Conservation (phyloP, 1,139 yeast species). For the Protomyces inouyei region DNA sequence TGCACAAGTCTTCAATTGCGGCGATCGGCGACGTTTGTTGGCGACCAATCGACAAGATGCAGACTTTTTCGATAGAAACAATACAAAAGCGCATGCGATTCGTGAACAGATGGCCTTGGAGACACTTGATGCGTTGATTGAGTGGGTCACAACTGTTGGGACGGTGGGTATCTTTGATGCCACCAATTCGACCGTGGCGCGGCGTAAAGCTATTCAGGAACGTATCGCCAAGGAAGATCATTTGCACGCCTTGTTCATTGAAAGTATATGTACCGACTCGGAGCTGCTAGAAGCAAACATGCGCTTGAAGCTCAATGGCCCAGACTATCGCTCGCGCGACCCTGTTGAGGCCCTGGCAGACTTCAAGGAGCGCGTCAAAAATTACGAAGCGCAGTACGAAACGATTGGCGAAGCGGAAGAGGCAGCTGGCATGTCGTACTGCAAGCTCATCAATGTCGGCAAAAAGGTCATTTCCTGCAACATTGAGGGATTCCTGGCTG, state of each 20-base stretch:
- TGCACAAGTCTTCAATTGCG: constrained; percentile 86
- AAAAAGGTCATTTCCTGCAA: constrained; percentile 87
- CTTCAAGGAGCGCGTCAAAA: constrained; percentile 72
- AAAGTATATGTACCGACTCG: constrained; percentile 79
- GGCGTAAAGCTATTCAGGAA: constrained; percentile 65
- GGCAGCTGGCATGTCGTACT: constrained; percentile 63
- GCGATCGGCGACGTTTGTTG: constrained; percentile 68
- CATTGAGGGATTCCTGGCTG: constrained; percentile 85
- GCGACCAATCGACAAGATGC: constrained; percentile 44
- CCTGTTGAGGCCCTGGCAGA: constrained; percentile 73
- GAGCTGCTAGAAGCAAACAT: constrained; percentile 75
- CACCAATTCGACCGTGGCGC: constrained; percentile 74
- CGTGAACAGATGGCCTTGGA: constrained; percentile 97
- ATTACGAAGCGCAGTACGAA: constrained; percentile 86
- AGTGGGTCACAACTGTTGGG: constrained; percentile 76
- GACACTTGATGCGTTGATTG: constrained; percentile 76
- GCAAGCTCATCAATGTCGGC: constrained; percentile 94
- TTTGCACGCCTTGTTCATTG: constrained; percentile 75
- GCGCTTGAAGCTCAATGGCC: constrained; percentile 80
- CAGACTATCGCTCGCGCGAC: constrained; percentile 85
- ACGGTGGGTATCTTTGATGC: constrained; percentile 95
- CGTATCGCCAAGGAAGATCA: constrained; percentile 57
- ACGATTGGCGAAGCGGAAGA: constrained; percentile 76
- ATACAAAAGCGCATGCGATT: constrained; percentile 56
- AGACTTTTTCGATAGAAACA: constrained; percentile 78